Evolutionary conservation across 2,329 filamentous ascomycete genomes (phyloP), one percentile per base, ranked within the genome.

Genomic region (Lachnum nothofagi): DNA sequence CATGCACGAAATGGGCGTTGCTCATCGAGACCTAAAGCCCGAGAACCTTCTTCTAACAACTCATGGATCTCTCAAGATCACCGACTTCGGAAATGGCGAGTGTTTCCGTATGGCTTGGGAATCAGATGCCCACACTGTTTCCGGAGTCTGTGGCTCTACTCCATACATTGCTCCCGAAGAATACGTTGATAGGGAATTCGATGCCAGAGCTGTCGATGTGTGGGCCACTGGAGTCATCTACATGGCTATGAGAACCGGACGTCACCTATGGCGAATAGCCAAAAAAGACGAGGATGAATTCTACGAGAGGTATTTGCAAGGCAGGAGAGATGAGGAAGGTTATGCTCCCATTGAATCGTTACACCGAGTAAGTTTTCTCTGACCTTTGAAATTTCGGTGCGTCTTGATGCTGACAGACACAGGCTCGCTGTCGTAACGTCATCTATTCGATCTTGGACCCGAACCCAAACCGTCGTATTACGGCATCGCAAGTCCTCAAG

Each of bases 71-170:
- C 80, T 98, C 60, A 98, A 98, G 65, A 98, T 98, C 57, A 97
- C 93, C 23, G 93, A 98, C 67, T 98, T 98, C 61, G 93, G 93
- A 54, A 98, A 98, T 62, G 93, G 93, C 63, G 93, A 98, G 70
- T 98, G 93, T 70, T 98, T 98, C 78, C 86, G 93, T 48, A 97
- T 97, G 91, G 93, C 93, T 2, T 98, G 93, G 93, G 93, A 98
- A 69, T 93, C 90, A 46, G 91, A 97, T 68, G 86, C 93, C 17
- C 93, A 97, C 69, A 96, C 97, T 91, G 95, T 95, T 3, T 91
- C 90, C 34, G 93, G 93, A 37, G 82, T 98, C 10, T 98, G 93
- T 68, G 93, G 93, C 34, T 96, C 91, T 12, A 93, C 91, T 19
- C 93, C 93, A 0, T 98, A 98, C 65, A 98, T 98, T 59, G 88